phyloP scores from a whole-genome alignment of 805 yeast genomes.

The Spathaspora passalidarum region DNA sequence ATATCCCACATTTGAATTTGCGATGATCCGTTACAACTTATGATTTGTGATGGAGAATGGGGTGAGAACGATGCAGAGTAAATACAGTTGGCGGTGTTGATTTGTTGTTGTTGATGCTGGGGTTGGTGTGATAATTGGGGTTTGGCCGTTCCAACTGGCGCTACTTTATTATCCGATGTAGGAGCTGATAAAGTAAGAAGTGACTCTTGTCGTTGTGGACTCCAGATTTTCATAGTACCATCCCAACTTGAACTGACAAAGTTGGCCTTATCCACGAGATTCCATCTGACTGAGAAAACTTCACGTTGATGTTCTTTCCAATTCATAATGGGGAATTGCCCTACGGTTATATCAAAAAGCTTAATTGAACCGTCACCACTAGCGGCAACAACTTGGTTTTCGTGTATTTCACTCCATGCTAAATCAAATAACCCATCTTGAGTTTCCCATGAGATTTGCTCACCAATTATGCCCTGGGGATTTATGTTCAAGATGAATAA shows the following conservation, averaged over 20 bases:
- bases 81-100: conserved; percentile 54
- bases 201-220: conserved; percentile 56
- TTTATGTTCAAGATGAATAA: conserved; percentile 67
- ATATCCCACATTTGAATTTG: conserved; percentile 80
- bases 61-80: conserved; percentile 83
- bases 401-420: conserved; percentile 89
- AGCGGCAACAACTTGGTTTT: conserved; percentile 77
- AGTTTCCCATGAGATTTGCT: conserved; percentile 68
- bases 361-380: conserved; percentile 90
- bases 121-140: conserved; percentile 35
- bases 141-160: conserved; percentile 20
- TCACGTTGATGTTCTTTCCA: conserved; percentile 77
- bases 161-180: conserved; percentile 17
- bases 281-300: conserved; percentile 74
- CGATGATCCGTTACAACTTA: conserved; percentile 73
- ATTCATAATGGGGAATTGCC: conserved; percentile 68
- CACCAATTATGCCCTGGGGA: conserved; percentile 57
- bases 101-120: conserved; percentile 30
- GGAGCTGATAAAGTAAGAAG: conserved; percentile 49
- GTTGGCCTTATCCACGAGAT: conserved; percentile 58
- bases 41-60: conserved; percentile 66
- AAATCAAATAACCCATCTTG: conserved; percentile 90
- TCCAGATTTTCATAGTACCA: conserved; percentile 80
- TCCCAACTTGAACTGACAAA: conserved; percentile 91
- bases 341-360: conserved; percentile 69